Conservation (phyloP, 805 yeast species). For the Kuraishia molischiana region DNA sequence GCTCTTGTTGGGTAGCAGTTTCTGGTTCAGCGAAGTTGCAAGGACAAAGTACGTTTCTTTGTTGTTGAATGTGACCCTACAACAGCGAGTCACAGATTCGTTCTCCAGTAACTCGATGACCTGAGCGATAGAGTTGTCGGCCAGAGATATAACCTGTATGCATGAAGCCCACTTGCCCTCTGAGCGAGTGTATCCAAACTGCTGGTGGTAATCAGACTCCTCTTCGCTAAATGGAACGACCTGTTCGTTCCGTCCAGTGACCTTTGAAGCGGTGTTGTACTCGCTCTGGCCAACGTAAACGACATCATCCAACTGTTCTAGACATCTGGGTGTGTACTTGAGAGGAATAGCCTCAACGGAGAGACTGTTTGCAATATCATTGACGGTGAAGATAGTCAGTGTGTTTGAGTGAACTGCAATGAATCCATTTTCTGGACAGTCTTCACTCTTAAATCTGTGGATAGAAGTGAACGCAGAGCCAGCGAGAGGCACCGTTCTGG, state of each 20-base stretch:
- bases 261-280: slow-evolving; percentile 17
- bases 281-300: slow-evolving; percentile 39
- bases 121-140: slow-evolving; percentile 23
- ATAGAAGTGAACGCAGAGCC: slow-evolving; percentile 34
- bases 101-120: slow-evolving; percentile 32
- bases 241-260: not conserved
- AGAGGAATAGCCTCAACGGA: slow-evolving; percentile 29
- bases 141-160: slow-evolving; percentile 35
- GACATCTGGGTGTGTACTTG: slow-evolving; percentile 39
- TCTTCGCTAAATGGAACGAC: slow-evolving; percentile 12
- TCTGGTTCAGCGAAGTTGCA: slow-evolving; percentile 26
- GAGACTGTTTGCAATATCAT: slow-evolving; percentile 23
- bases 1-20: slow-evolving; percentile 17
- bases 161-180: slow-evolving; percentile 39
- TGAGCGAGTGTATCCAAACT: slow-evolving; percentile 29
- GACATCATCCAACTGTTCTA: slow-evolving; percentile 14
- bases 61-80: slow-evolving; percentile 20
- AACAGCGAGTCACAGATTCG: slow-evolving; percentile 32
- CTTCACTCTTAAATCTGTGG: slow-evolving; percentile 52
- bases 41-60: slow-evolving; percentile 29
- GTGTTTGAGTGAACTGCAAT: slow-evolving; percentile 48
- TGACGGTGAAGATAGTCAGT: slow-evolving; percentile 47
- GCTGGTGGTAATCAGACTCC: slow-evolving; percentile 26
- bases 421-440: slow-evolving; percentile 45
- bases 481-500: slow-evolving; percentile 37